A percentile compares a stretch with the other conserved stretches of the same genome.
Conservation (phyloP, 78 protist genomes). For the Tieghemostelium lacteum region DNA sequence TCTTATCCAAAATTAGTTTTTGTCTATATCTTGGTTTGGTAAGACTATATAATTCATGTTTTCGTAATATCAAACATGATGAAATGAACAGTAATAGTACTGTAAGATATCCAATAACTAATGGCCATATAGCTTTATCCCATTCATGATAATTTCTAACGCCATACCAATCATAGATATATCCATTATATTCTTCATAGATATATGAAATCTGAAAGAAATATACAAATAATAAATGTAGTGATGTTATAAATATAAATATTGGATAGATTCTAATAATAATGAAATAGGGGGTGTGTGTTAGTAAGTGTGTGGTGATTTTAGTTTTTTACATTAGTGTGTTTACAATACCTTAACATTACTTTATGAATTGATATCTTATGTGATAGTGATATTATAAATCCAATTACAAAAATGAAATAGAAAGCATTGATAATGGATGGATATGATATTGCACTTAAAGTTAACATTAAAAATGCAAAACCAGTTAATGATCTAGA, state of each 20-base stretch:
- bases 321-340: neutral
- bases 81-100: constrained; percentile 36
- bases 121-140: constrained; percentile 47
- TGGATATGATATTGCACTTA: constrained; percentile 42
- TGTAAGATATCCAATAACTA: constrained; percentile 44
- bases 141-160: constrained; percentile 26
- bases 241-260: constrained; percentile 1
- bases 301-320: no score
- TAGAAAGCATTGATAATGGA: constrained; percentile 47
- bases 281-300: neutral
- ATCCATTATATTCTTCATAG: neutral
- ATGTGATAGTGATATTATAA: constrained; percentile 19
- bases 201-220: constrained; percentile 18
- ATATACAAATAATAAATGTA: constrained; percentile 57
- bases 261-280: constrained; percentile 37
- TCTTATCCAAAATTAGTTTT: neutral
- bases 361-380: constrained; percentile 49
- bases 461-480: constrained; percentile 31
- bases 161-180: constrained; percentile 24
- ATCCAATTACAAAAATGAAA: constrained; percentile 26
- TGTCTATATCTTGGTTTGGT: constrained; percentile 41
- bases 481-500: constrained; percentile 31
- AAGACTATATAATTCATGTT: constrained; percentile 9
- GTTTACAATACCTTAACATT: constrained; percentile 24
- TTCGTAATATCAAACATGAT: constrained; percentile 33